Percentiles rank a stretch among this genome's conserved stretches.
phyloP scores from a whole-genome alignment of 495 filamentous ascomycete species.

The Trichoderma orchidacearum region DNA sequence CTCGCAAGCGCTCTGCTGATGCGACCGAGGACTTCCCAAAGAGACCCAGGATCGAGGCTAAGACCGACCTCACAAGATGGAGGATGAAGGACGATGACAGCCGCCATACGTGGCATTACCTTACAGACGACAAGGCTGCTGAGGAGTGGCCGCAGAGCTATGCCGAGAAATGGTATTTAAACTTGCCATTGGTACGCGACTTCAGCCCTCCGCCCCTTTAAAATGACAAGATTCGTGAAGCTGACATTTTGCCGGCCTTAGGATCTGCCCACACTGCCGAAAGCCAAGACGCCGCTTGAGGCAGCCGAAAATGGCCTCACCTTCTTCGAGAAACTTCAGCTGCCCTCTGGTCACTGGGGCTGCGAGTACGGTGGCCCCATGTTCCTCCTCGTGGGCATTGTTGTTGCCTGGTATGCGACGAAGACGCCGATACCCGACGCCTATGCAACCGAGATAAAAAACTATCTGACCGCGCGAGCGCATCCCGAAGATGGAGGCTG shows the following conservation, averaged over 20 bases:
- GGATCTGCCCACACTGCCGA: constrained; percentile 58
- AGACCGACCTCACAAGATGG: constrained; percentile 74
- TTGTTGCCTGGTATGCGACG: constrained; percentile 84
- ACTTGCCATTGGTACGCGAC: constrained; percentile 35
- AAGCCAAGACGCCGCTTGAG: constrained; percentile 59
- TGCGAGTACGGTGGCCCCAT: constrained; percentile 88
- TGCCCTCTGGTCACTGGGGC: constrained; percentile 83
- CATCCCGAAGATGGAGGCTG: constrained; percentile 85
- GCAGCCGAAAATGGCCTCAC: constrained; percentile 69
- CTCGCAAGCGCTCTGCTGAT: constrained; percentile 17
- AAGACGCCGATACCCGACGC: constrained; percentile 74
- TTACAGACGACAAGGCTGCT: constrained; percentile 60
- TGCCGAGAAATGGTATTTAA: constrained; percentile 76
- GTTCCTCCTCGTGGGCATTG: constrained; percentile 77
- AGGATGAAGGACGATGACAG: constrained; percentile 69
- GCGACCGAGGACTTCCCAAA: constrained; percentile 14
- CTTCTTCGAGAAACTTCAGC: constrained; percentile 84
- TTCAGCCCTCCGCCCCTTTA: background rate
- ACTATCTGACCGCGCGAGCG: constrained; percentile 83
- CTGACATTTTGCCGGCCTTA: constrained; percentile 18
- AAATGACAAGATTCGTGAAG: constrained; percentile 2
- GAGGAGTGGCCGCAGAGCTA: constrained; percentile 71
- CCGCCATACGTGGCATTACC: constrained; percentile 86
- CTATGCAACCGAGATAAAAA: constrained; percentile 77
- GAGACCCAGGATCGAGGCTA: constrained; percentile 22